These are phyloP conservation scores for Penicillium thymicola DNA, from an alignment of 2,329 filamentous ascomycete genomes.

Conservation along the genomic window DNA sequence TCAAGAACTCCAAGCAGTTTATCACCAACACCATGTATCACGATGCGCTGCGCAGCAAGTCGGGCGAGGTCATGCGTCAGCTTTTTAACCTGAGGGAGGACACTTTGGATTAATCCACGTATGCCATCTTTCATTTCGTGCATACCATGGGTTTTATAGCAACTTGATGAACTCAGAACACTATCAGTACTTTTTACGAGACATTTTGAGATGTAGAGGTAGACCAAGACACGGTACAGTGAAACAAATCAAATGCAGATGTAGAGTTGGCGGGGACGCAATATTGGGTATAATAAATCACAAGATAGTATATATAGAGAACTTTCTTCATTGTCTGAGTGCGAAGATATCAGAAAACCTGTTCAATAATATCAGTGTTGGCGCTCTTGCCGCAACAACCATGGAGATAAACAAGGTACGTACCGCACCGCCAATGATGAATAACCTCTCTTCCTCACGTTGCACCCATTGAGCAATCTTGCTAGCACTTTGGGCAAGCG, in stretches of 20 bases:
- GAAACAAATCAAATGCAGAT: background rate
- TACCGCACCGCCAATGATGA: conserved; percentile 97
- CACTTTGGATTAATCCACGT: conserved; percentile 50
- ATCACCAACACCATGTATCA: conserved; percentile 88
- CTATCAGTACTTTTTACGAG: background rate
- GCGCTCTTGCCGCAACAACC: background rate
- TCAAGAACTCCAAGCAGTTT: conserved; percentile 74
- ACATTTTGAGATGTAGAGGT: background rate
- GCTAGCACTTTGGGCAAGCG: conserved; percentile 80
- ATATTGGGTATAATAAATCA: conserved; percentile 7
- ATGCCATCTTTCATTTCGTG: background rate
- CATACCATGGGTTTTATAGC: background rate
- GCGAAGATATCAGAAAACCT: conserved; percentile 22
- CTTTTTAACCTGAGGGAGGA: conserved; percentile 76
- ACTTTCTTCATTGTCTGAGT: background rate
- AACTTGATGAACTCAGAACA: background rate
- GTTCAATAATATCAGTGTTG: conserved; percentile 1
- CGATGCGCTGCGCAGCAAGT: conserved; percentile 69
- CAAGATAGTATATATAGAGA: conserved; percentile 3
- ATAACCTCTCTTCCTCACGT: conserved; percentile 86
- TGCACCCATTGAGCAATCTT: conserved; percentile 88
- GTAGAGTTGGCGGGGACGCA: background rate
- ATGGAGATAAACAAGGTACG: conserved; percentile 13
- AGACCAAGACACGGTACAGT: background rate
- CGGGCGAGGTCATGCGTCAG: conserved; percentile 72